phyloP scores from a whole-genome alignment of 495 filamentous ascomycete genomes.

The Xylaria curta region DNA sequence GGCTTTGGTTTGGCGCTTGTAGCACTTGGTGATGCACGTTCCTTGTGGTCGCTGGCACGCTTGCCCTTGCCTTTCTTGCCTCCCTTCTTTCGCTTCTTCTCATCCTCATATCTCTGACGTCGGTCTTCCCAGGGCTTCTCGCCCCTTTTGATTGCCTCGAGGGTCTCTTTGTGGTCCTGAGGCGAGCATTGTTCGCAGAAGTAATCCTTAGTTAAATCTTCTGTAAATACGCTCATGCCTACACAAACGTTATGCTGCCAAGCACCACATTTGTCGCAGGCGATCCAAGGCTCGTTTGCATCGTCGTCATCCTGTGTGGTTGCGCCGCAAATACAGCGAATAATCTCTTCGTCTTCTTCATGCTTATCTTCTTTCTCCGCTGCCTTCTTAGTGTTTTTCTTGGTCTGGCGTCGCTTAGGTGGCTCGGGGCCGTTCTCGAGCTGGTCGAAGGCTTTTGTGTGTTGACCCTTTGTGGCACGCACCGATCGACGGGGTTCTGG shows the following conservation, averaged over 20 bases:
- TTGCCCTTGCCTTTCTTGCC: constrained; percentile 59
- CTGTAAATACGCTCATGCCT: constrained; percentile 77
- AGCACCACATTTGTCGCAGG: constrained; percentile 85
- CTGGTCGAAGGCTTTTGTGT: constrained; percentile 81
- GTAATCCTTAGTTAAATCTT: constrained; percentile 77
- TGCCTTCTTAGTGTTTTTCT: constrained; percentile 60
- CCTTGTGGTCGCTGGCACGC: constrained; percentile 57
- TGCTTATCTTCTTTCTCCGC: constrained; percentile 66
- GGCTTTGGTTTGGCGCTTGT: constrained; percentile 37
- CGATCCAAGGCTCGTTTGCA: constrained; percentile 83
- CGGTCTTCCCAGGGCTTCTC: constrained; percentile 86
- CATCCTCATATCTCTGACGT: constrained; percentile 59
- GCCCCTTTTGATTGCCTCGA: constrained; percentile 75
- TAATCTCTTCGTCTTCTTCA: constrained; percentile 66
- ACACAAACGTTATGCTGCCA: constrained; percentile 99
- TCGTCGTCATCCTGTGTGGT: constrained; percentile 82
- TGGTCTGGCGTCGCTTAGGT: constrained; percentile 65
- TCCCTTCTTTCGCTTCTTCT: constrained; percentile 55
- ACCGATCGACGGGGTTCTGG: constrained; percentile 93
- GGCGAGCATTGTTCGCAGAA: constrained; percentile 90
- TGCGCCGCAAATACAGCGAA: constrained; percentile 92
- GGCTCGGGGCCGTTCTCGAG: constrained; percentile 67
- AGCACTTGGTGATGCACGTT: constrained; percentile 45
- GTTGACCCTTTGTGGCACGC: constrained; percentile 93
- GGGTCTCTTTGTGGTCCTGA: constrained; percentile 75